Evolutionary conservation across 202 grass and related monocot species (phyloP).

Genomic region (Panicum hallii): DNA sequence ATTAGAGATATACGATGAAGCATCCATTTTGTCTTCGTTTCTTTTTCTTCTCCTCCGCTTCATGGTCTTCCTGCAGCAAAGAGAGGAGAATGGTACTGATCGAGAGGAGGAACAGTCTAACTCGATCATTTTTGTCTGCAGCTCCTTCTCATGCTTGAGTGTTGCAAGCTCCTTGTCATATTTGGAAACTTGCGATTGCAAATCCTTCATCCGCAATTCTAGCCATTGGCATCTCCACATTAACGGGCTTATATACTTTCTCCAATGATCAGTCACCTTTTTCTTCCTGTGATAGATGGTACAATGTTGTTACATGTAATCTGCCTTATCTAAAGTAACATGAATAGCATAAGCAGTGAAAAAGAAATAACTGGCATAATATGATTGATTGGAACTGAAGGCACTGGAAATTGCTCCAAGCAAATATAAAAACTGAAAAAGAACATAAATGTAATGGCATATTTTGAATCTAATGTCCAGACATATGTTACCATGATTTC

Average conservation of each 20-base stretch:
- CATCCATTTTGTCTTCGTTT: slow-evolving; percentile 65
- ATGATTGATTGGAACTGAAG: slow-evolving; percentile 17
- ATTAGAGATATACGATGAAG: slow-evolving; percentile 72
- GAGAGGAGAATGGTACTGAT: slow-evolving; percentile 74
- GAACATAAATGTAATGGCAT: slow-evolving; percentile 27
- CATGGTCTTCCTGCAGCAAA: slow-evolving; percentile 74
- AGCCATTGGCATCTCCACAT: slow-evolving; percentile 94
- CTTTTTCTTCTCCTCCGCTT: slow-evolving; percentile 84
- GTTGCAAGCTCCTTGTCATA: slow-evolving; percentile 85
- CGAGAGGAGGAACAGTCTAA: slow-evolving; percentile 84
- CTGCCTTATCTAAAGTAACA: slow-evolving; percentile 16
- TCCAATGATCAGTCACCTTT: slow-evolving; percentile 88
- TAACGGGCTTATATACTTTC: slow-evolving; percentile 79
- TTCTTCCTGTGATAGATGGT: slow-evolving; percentile 78
- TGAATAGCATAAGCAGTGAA: slow-evolving; percentile 1
- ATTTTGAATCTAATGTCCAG: slow-evolving; percentile 1
- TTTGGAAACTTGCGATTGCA: slow-evolving; percentile 71
- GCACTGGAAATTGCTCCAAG: slow-evolving; percentile 6
- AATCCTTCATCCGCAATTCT: slow-evolving; percentile 82
- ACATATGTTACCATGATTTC: not conserved
- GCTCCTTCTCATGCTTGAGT: slow-evolving; percentile 89
- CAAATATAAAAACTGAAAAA: slow-evolving; percentile 4
- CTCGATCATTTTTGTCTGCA: slow-evolving; percentile 92
- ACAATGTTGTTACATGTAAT: slow-evolving; percentile 9
- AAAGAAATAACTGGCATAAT: not conserved